These are phyloP conservation scores for Conticribra weissflogii DNA, from an alignment of 108 stramenopile genomes.

Conservation along the genomic window DNA sequence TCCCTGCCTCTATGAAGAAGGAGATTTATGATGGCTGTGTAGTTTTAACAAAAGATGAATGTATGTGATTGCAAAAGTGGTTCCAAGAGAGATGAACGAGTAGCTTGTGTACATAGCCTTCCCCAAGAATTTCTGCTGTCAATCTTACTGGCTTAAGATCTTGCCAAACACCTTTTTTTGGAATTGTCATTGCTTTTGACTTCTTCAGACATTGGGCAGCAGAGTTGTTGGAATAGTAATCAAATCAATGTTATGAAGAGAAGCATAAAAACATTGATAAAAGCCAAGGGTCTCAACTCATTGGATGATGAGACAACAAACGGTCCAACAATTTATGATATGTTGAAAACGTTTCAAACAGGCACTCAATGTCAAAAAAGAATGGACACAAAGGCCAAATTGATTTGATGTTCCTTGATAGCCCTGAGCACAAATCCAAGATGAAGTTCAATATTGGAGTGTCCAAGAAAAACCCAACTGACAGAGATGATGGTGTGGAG, in stretches of 20 bases:
- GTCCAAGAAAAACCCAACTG: not conserved
- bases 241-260: conserved; percentile 7
- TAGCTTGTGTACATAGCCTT: conserved; percentile 9
- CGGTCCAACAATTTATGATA: conserved; percentile 16
- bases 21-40: conserved; percentile 10
- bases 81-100: not conserved
- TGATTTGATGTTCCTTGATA: conserved; percentile 3
- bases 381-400: conserved; percentile 10
- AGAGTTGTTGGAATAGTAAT: conserved; percentile 12
- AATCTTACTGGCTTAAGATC: conserved; percentile 19
- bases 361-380: conserved; percentile 17
- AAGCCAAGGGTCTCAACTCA: not conserved
- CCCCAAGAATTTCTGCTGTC: conserved; percentile 13
- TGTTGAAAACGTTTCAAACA: conserved; percentile 15
- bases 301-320: conserved; percentile 3
- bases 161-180: conserved; percentile 19
- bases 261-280: conserved; percentile 14
- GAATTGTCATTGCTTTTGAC: conserved; percentile 22
- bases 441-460: not conserved
- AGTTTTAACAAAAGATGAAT: conserved; percentile 23
- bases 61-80: conserved; percentile 19
- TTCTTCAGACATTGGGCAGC: conserved; percentile 10
- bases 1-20: conserved; percentile 35
- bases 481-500: conserved; percentile 1
- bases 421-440: conserved; percentile 21